Evolutionary conservation across 2,329 filamentous ascomycete genomes (phyloP), one percentile per base, ranked within the genome.

Genomic region (Stagonosporopsis tanaceti): DNA sequence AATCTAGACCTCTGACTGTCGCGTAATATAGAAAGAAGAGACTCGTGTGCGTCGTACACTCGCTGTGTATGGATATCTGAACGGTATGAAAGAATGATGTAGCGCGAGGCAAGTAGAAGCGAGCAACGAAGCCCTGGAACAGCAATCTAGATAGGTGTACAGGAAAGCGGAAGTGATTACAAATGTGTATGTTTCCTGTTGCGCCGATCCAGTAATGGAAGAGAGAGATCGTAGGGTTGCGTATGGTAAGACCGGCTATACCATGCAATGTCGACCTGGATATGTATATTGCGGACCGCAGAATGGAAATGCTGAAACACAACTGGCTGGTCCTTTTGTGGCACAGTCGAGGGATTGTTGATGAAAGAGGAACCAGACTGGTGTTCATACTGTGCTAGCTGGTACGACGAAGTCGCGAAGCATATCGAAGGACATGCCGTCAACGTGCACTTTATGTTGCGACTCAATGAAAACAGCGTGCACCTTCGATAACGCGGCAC

Each of bases 351-450:
- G 25, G 11, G 6, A 1, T 9, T 22, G 14, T 34, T 12, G 40
- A 51, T 34, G 47, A 46, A 47, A 3, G 14, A 15, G 17, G 12
- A 25, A 2, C 58, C 60, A 74, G 50, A 67, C 72, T 7, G 71
- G 70, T 38, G 72, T 75, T 15, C 57, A 59, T 6, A 69, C 52
- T 46, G 61, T 51, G 14, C 60, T 65, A 27, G 32, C 34, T 0
- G 72, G 64, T 41, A 67, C 59, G 17, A 63, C 57, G 14, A 74
- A 66, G 53, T 74, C 68, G 42, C 65, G 57, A 5, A 74, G 45
- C 64, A 76, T 71, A 48, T 76, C 74, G 44, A 76, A 76, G 0
- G 71, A 70, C 65, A 75, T 66, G 45, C 74, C 74, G 40, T 76
- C 73, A 24, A 76, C 68, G 11, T 65, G 61, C 14, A 76, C 67